Evolutionary conservation across 306 rosid species (phyloP).

Genomic region (Lathyrus sativus): DNA sequence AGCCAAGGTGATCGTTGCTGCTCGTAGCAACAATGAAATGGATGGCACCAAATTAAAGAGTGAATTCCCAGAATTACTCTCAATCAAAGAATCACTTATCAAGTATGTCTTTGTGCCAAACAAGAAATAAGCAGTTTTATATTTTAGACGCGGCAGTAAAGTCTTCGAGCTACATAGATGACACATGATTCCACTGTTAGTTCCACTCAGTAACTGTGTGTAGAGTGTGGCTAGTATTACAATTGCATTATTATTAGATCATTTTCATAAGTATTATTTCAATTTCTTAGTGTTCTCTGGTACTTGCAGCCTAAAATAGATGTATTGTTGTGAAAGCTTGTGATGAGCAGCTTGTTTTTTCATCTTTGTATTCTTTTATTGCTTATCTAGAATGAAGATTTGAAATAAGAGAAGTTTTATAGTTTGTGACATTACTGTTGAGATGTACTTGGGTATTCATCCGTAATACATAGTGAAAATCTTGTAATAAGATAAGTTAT

Average conservation of each 20-base stretch:
- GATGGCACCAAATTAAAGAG: constrained; percentile 72
- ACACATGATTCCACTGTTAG: constrained; percentile 13
- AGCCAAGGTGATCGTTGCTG: constrained; percentile 85
- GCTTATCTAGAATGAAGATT: constrained; percentile 36
- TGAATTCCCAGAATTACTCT: constrained; percentile 85
- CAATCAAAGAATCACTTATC: constrained; percentile 74
- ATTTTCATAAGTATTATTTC: constrained; percentile 22
- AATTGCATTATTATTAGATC: constrained; percentile 25
- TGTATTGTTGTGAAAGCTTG: constrained; percentile 28
- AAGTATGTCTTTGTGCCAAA: constrained; percentile 71
- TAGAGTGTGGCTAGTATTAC: constrained; percentile 31
- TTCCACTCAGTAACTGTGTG: constrained; percentile 29
- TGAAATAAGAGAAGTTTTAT: constrained; percentile 20
- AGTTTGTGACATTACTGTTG: not conserved
- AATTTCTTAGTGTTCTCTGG: constrained; percentile 20
- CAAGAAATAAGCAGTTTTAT: constrained; percentile 50
- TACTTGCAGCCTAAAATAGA: constrained; percentile 26
- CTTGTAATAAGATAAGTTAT: constrained; percentile 1
- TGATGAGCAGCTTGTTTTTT: constrained; percentile 23
- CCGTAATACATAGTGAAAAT: not conserved
- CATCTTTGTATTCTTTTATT: constrained; percentile 35
- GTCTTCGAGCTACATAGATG: constrained; percentile 2
- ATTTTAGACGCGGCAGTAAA: constrained; percentile 24
- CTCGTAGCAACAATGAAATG: constrained; percentile 92
- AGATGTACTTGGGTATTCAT: constrained; percentile 25